Evolutionary conservation across 2,329 filamentous ascomycete species (phyloP).

Genomic region (Orbilia oligospora): DNA sequence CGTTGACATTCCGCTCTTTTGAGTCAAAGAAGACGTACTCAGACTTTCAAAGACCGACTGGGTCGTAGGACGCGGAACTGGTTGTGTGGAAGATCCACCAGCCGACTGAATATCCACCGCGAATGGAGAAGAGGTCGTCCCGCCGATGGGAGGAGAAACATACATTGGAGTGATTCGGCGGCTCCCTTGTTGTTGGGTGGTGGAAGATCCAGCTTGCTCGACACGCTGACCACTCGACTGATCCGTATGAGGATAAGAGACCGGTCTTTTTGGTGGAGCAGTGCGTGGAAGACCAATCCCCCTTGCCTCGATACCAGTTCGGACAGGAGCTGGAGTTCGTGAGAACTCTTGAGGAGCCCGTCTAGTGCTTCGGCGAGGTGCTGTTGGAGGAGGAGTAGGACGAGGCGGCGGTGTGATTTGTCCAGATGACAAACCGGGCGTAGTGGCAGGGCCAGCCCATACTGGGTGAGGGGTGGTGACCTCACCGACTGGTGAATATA

Average conservation of each 20-base stretch:
- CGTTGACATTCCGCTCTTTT: not conserved
- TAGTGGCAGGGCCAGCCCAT: not conserved
- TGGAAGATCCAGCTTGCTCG: not conserved
- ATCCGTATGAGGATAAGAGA: not conserved
- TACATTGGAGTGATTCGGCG: slow-evolving; percentile 29
- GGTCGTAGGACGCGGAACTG: not conserved
- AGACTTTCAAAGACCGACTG: not conserved
- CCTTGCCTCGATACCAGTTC: slow-evolving; percentile 21
- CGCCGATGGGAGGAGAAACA: not conserved
- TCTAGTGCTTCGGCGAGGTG: slow-evolving; percentile 14
- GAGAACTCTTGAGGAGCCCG: not conserved
- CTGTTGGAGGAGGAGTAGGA: slow-evolving; percentile 37
- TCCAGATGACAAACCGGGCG: slow-evolving; percentile 1
- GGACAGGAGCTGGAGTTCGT: slow-evolving; percentile 8
- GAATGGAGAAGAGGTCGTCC: not conserved
- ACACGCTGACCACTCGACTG: not conserved
- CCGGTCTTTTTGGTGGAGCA: slow-evolving; percentile 19
- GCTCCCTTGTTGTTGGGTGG: not conserved
- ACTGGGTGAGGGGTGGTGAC: not conserved
- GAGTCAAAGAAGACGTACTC: not conserved
- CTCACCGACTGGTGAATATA: not conserved
- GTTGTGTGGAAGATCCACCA: not conserved
- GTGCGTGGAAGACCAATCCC: slow-evolving; percentile 23
- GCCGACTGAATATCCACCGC: not conserved
- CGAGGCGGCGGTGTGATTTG: slow-evolving; percentile 34